Base-by-base conservation (phyloP, 2,329 filamentous ascomycete species). In the Cytospora chrysosperma region DNA sequence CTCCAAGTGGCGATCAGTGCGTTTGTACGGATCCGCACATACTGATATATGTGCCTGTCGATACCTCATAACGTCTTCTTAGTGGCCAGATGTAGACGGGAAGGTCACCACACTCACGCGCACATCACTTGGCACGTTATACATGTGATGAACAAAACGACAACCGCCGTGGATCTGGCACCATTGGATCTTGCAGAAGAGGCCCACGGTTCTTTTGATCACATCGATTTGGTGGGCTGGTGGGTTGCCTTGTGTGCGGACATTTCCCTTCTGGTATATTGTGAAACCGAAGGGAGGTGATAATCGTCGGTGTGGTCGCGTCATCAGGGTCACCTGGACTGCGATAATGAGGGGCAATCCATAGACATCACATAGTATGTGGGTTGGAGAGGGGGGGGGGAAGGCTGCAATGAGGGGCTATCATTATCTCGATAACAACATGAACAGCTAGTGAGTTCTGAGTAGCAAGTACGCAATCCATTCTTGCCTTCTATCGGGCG, bases 101-200 rank as follows among this genome's bases (percentile, higher is more conserved):
- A n/a, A 8, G 24, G 43, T 24, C 43, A 47, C 10, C 40, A 40
- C 40, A 24, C 19, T 34, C 12, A 30, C 27, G 8, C 27, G 19
- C 56, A n/a, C 28, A 40, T 58, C 47, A 52, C 56, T 59, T 59
- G 56, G 15, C 15, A 17, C 12, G 21, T n/a, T 52, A 8, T 30
- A 24, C 57, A 53, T 53, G 57, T 59, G 57, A 59, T 21, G 26
- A 43, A 27, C 15, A n/a, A n/a, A n/a, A n/a, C n/a, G n/a, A n/a
- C n/a, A n/a, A n/a, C n/a, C n/a, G 15, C 12, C 40, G 56, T 51
- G 47, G 28, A 26, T 50, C 27, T 34, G 47, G 47, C 15, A 52
- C 57, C 47, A 59, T 30, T 59, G 57, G 57, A 52, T 27, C 47
- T 52, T 27, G 43, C 49, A 59, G 19, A 47, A 21, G 19, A 47